phyloP scores from a whole-genome alignment of 441 rosid genomes.

The Corymbia calophylla region DNA sequence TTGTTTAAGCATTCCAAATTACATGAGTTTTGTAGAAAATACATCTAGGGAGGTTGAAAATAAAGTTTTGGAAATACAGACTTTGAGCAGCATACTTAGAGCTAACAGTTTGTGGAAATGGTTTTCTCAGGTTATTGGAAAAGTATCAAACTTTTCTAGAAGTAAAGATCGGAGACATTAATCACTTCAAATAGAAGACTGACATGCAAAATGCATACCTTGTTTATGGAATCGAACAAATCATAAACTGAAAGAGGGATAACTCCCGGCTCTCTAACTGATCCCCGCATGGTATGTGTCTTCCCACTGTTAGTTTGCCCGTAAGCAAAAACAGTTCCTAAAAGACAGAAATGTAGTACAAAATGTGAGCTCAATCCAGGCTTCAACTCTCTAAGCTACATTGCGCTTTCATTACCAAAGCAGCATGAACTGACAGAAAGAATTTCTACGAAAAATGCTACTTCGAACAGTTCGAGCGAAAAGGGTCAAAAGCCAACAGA shows the following conservation, averaged over 20 bases:
- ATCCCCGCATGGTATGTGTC: slow-evolving; percentile 96
- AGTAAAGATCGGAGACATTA: neutral
- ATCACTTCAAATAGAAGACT: neutral
- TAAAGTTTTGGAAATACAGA: neutral
- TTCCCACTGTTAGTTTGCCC: slow-evolving; percentile 97
- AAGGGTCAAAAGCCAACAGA: neutral
- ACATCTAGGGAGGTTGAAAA: neutral
- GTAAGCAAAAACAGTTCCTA: slow-evolving; percentile 95
- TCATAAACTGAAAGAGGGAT: slow-evolving; percentile 79
- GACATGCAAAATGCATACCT: slow-evolving; percentile 28
- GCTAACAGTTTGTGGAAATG: neutral
- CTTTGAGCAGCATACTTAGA: neutral
- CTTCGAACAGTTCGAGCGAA: neutral
- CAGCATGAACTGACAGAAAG: neutral
- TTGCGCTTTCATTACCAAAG: neutral
- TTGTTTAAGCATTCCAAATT: neutral
- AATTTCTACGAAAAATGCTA: neutral
- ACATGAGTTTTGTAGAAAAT: neutral
- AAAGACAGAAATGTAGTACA: neutral
- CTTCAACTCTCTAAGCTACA: neutral
- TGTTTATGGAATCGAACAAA: slow-evolving; percentile 56
- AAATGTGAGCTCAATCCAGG: neutral
- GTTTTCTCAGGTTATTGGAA: neutral
- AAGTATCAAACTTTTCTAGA: neutral
- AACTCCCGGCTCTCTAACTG: slow-evolving; percentile 71